Base-by-base conservation (phyloP, 1,284 basidiomycete genomes). In the Fomitopsis palustris region DNA sequence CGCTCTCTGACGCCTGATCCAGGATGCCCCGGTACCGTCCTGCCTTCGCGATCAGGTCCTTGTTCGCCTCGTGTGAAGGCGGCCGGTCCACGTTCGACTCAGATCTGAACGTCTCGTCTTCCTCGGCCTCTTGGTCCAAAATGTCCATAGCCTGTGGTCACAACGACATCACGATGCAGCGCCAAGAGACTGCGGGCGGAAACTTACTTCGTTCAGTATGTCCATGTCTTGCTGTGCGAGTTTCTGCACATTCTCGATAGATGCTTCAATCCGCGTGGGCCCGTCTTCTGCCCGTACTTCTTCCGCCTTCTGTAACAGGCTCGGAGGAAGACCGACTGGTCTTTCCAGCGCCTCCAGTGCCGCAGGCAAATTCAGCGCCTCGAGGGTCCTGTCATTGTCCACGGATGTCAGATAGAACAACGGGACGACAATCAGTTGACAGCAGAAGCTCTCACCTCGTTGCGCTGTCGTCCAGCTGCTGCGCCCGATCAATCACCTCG, bases 311-410 rank as follows among this genome's bases (percentile, higher is more conserved):
- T 85, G 85, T 43, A 98, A 73, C 16, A 98, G 75, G 62, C 93
- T 93, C 0, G 94, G 92, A 1, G 97, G 96, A 6, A 98, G 77
- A 6, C 94, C 93, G 37, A 93, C 83, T 0, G 92, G 92, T 38
- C 88, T 82, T 65, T 97, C 93, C 2, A 97, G 77, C 0, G 95
- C 95, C 69, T 98, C 93, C 31, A 98, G 80, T 0, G 92, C 83
- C 0, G 90, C 88, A 1, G 96, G 96, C 9, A 98, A 81, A 64
- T 93, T 90, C 41, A 96, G 79, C 1, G 80, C 79, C 62, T 85
- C 86, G 3, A 98, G 75, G 0, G 81, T 81, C 60, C 92, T 96
- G 62, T 42, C 43, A 58, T 51, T 23, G 47, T 52, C 12, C 45
- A 37, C 47, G 53, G 31, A n/a, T 9, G 38, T 47, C 19, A 55